These are phyloP conservation scores for Pseudonectria buxi DNA, from an alignment of 2,329 filamentous ascomycete species.

Conservation along the genomic window DNA sequence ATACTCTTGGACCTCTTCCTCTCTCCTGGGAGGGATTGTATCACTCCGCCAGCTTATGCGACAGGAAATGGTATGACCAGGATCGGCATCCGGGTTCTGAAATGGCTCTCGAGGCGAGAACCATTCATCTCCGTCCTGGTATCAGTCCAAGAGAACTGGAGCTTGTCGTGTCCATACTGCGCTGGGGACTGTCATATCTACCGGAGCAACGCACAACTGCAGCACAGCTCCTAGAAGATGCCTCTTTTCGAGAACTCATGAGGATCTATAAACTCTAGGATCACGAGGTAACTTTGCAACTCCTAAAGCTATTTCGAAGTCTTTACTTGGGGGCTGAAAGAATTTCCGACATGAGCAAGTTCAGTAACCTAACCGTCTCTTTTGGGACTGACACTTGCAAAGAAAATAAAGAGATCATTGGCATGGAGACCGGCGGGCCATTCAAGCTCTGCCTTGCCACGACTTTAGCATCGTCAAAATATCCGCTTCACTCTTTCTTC, in stretches of 20 bases:
- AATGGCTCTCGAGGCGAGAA: slow-evolving; percentile 3
- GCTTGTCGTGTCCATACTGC: slow-evolving; percentile 4
- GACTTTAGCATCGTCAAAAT: no score
- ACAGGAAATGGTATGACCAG: slow-evolving; percentile 7
- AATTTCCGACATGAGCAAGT: no score
- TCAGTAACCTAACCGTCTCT: no score
- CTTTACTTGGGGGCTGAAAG: no score
- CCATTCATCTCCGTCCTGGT: neutral
- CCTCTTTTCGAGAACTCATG: slow-evolving; percentile 3
- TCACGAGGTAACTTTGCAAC: no score
- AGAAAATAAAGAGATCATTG: no score
- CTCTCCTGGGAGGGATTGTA: slow-evolving; percentile 6
- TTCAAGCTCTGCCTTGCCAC: no score
- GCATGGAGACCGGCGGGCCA: no score
- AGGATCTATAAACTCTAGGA: neutral
- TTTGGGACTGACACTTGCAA: no score
- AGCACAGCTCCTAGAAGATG: slow-evolving; percentile 4
- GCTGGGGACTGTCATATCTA: slow-evolving; percentile 2
- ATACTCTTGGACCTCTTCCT: slow-evolving; percentile 7
- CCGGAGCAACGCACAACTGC: slow-evolving; percentile 5
- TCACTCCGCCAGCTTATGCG: neutral
- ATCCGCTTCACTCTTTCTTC: slow-evolving; percentile 1
- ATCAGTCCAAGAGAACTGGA: neutral
- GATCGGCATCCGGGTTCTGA: neutral
- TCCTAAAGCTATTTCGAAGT: no score